Percentiles rank a stretch among this genome's conserved stretches.
Conservation (phyloP, 139 green algal genomes). For the Picochlorum sp. region DNA sequence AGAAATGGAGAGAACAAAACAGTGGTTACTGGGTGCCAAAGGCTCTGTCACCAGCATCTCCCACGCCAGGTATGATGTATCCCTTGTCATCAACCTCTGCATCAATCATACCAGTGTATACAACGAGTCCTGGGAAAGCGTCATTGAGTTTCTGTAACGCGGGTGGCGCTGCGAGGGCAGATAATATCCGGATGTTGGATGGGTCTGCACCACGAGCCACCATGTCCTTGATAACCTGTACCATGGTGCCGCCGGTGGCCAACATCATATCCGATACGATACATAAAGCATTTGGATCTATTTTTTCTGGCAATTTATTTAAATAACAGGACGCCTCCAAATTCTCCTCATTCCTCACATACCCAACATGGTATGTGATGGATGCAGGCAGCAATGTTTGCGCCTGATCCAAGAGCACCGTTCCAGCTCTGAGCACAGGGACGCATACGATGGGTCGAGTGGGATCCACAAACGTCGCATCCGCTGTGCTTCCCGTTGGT, state of each 20-base stretch:
- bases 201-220: slow-evolving; percentile 55
- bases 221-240: slow-evolving; percentile 65
- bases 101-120: slow-evolving; percentile 90
- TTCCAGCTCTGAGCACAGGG: slow-evolving; percentile 79
- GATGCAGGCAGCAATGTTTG: slow-evolving; percentile 60
- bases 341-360: slow-evolving; percentile 76
- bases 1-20: no score
- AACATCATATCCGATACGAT: slow-evolving; percentile 86
- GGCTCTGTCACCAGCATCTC: slow-evolving; percentile 82
- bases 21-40: slow-evolving; percentile 53
- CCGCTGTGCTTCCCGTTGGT: slow-evolving; percentile 64
- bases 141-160: slow-evolving; percentile 71
- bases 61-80: slow-evolving; percentile 88
- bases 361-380: slow-evolving; percentile 85
- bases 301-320: slow-evolving; percentile 82
- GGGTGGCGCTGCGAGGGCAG: slow-evolving; percentile 62
- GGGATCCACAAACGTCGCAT: slow-evolving; percentile 74
- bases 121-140: slow-evolving; percentile 55
- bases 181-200: slow-evolving; percentile 64
- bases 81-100: slow-evolving; percentile 81
- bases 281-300: slow-evolving; percentile 62
- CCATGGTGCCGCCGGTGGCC: slow-evolving; percentile 75
- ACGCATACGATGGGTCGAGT: slow-evolving; percentile 80
- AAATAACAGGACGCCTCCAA: slow-evolving; percentile 79
- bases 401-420: slow-evolving; percentile 77